Evolutionary conservation across 2,329 filamentous ascomycete species (phyloP).

Genomic region (Penicillium sp.): DNA sequence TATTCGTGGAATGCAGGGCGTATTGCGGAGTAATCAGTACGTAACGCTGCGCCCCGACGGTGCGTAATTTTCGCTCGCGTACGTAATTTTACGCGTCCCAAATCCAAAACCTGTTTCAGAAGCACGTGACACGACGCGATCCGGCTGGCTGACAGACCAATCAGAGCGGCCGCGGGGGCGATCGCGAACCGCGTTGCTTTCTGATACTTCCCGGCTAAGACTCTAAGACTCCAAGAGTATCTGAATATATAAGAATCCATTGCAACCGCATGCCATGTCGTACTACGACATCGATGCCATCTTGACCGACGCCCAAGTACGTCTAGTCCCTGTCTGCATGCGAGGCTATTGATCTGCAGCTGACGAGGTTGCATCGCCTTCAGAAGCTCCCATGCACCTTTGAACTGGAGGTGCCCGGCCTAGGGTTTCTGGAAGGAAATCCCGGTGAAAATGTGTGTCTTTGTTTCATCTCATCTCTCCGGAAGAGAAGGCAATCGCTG

Average conservation of each 20-base stretch:
- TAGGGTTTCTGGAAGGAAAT: slow-evolving; percentile 87
- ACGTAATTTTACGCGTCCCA: not conserved
- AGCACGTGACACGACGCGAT: not conserved
- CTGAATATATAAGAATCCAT: too few relatives aligned
- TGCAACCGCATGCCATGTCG: slow-evolving; percentile 32
- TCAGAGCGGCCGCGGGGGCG: not conserved
- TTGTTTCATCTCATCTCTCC: not conserved
- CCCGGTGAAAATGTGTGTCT: slow-evolving; percentile 54
- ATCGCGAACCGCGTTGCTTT: not conserved
- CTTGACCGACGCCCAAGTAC: slow-evolving; percentile 43
- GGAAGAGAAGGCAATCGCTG: not conserved
- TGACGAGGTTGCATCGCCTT: not conserved
- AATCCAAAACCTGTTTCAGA: not conserved
- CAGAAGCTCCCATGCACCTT: slow-evolving; percentile 96
- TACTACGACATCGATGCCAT: slow-evolving; percentile 49
- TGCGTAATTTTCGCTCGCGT: not conserved
- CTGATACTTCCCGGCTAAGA: too few relatives aligned
- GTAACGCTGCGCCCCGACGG: not conserved
- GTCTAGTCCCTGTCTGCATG: slow-evolving; percentile 5
- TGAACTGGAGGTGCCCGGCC: slow-evolving; percentile 78
- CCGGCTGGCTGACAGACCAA: not conserved
- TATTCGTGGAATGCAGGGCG: not conserved
- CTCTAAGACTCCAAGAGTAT: too few relatives aligned
- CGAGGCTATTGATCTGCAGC: not conserved
- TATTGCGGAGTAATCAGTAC: not conserved